Evolutionary conservation across 1,284 basidiomycete species (phyloP).

Genomic region (Malassezia nana): DNA sequence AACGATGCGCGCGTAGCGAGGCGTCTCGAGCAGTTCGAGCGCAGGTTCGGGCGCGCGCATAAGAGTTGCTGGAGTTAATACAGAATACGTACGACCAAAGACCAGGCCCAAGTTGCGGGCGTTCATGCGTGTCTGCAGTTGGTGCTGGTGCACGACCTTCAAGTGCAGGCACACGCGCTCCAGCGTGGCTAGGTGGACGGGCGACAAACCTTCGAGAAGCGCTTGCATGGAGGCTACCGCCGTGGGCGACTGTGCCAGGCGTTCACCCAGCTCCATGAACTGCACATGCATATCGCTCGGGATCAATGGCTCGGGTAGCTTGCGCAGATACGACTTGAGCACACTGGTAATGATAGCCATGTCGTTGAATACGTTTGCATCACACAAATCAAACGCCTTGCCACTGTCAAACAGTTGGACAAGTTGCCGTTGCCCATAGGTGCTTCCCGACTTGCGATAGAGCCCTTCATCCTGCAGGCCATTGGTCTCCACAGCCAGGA

Average conservation of each 20-base stretch:
- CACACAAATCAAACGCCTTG: slow-evolving; percentile 76
- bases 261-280: slow-evolving; percentile 54
- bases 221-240: slow-evolving; percentile 50
- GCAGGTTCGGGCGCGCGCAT: slow-evolving; percentile 8
- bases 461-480: slow-evolving; percentile 86
- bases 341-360: slow-evolving; percentile 93
- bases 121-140: slow-evolving; percentile 77
- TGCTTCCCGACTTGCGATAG: slow-evolving; percentile 92
- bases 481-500: slow-evolving; percentile 36
- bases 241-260: slow-evolving; percentile 8
- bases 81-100: slow-evolving; percentile 76
- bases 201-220: slow-evolving; percentile 67
- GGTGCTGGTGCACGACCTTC: slow-evolving; percentile 49
- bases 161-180: slow-evolving; percentile 75
- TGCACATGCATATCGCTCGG: slow-evolving; percentile 84
- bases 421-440: slow-evolving; percentile 80
- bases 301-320: slow-evolving; percentile 76
- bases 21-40: slow-evolving; percentile 11
- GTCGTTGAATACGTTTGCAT: slow-evolving; percentile 86
- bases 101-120: slow-evolving; percentile 96
- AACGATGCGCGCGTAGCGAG: slow-evolving; percentile 1
- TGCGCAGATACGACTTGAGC: slow-evolving; percentile 90
- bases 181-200: slow-evolving; percentile 77
- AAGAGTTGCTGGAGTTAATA: neutral
- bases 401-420: slow-evolving; percentile 89